Base-by-base conservation (phyloP, 2,329 filamentous ascomycete species). In the Trichoderma atroviride region DNA sequence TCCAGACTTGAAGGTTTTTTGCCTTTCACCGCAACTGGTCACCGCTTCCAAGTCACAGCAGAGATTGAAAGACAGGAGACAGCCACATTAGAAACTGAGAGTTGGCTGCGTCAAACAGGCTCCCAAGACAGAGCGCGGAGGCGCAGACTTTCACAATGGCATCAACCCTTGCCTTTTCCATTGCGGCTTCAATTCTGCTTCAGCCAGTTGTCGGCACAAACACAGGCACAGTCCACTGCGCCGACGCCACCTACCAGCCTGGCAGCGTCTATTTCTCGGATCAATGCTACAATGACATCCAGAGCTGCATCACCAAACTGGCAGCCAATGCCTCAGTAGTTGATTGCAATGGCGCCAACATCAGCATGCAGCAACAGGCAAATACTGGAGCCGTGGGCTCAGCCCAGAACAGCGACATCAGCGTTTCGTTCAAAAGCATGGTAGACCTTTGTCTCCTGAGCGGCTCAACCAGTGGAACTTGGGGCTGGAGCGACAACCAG, bases 401-500 rank as follows among this genome's bases (percentile, higher is more conserved):
- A 31, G 40, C 40, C 16, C 40, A 43, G 19, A 70, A 70, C 33
- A 69, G 64, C 53, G 59, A 70, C 43, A 52, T 52, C 19, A 40
- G 53, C 22, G 64, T 70, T 19, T 59, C 69, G 7, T 69, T 70
- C n/a, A 66, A 70, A 16, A 66, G 64, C 31, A 70, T 70, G 9
- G 22, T 27, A 7, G 66, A 70, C 13, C 65, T 70, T 27, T 70
- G 69, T 43, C 58, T 70, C 13, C 53, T 70, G 13, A 53, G 66
- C 24, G 69, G 69, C 29, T 40, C 56, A 5, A 69, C 69, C 13
- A 63, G 50, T 13, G 69, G 40, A 50, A 70, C 69, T 0, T 70
- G 69, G 69, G 69, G 69, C 14, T 70, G 52, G 16, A 70, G 69
- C 58, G 69, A 70, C 31, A 69, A 69, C 40, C 69, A 70, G 5